Conservation (phyloP, 225 moss, liverwort and hornwort genomes). For the Antitrichia curtipendula region DNA sequence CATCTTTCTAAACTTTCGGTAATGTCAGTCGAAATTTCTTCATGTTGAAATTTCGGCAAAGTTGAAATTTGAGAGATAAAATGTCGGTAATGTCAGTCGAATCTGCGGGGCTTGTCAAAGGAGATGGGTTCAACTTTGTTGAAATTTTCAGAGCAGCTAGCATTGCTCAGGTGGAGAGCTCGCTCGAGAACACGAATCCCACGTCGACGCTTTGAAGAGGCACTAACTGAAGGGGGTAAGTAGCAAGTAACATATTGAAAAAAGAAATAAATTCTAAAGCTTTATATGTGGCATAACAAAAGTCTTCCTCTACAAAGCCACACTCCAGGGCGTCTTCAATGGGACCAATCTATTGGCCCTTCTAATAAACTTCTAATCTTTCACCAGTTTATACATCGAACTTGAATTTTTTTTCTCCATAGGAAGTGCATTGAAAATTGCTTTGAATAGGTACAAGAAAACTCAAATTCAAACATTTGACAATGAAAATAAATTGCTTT, state of each 20-base stretch:
- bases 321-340: background rate
- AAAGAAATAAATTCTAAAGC: background rate
- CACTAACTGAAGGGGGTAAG: background rate
- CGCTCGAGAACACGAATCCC: background rate
- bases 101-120: background rate
- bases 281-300: background rate
- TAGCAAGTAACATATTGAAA: background rate
- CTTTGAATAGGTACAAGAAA: too few species aligned
- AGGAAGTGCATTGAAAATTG: too few species aligned
- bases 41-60: too few species aligned
- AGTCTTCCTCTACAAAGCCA: background rate
- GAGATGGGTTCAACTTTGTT: background rate
- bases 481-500: too few species aligned
- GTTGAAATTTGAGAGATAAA: too few species aligned
- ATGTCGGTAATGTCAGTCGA: background rate
- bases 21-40: background rate
- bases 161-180: background rate
- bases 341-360: background rate
- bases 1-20: too few species aligned
- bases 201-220: background rate
- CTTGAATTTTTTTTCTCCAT: too few species aligned
- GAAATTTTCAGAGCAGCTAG: background rate
- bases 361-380: background rate
- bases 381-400: too few species aligned
- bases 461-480: too few species aligned